Conservation (phyloP, 202 grass and related monocot genomes). For the Brachypodium distachyon region DNA sequence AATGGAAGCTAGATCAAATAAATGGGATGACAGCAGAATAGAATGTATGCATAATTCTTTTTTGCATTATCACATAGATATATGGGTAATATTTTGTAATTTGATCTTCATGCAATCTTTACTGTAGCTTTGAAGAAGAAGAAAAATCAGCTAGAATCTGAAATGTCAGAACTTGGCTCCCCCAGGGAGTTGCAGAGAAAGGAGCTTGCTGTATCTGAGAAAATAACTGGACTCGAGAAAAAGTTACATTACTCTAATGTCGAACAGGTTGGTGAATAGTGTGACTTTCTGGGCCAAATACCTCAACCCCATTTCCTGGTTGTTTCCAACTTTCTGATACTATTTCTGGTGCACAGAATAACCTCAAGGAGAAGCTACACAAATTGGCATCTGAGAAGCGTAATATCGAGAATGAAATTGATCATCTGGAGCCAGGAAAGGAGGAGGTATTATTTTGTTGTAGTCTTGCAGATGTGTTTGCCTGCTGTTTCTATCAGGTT, state of each 20-base stretch:
- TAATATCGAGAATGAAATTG: constrained; percentile 72
- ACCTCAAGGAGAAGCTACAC: constrained; percentile 62
- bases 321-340: background rate
- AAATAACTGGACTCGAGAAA: constrained; percentile 84
- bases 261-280: constrained; percentile 55
- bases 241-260: constrained; percentile 86
- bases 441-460: constrained; percentile 52
- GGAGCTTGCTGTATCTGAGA: constrained; percentile 84
- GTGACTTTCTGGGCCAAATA: constrained; percentile 10
- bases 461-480: background rate
- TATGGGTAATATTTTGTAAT: constrained; percentile 3
- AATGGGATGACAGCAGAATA: constrained; percentile 91
- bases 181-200: constrained; percentile 83
- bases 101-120: constrained; percentile 24
- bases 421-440: constrained; percentile 65
- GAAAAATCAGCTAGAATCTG: constrained; percentile 65
- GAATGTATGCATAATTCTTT: constrained; percentile 38
- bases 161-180: constrained; percentile 76
- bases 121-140: constrained; percentile 82
- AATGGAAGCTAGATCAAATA: constrained; percentile 99
- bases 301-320: background rate
- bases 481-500: background rate
- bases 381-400: constrained; percentile 67
- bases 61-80: constrained; percentile 6
- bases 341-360: constrained; percentile 50